Percentiles rank a stretch among this genome's conserved stretches.
These are phyloP conservation scores for Pogostemon cablin DNA, from an alignment of 257 asterid genomes.

Conservation along the genomic window DNA sequence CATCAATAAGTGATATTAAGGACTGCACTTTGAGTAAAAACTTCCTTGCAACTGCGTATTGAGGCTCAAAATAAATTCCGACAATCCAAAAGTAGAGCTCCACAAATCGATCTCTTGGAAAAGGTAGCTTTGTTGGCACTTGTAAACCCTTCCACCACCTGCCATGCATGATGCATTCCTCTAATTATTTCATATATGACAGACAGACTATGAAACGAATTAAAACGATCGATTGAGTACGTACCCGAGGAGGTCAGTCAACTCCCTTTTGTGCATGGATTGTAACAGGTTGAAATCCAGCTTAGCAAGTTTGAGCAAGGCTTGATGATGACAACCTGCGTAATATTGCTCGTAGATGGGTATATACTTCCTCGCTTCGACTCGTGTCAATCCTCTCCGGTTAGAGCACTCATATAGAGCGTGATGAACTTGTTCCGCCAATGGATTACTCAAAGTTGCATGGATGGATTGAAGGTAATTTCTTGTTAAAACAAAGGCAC, in stretches of 20 bases:
- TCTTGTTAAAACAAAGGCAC: slow-evolving; percentile 32
- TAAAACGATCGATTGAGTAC: no score
- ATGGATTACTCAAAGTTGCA: slow-evolving; percentile 12
- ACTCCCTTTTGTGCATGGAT: slow-evolving; percentile 35
- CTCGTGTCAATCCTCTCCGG: slow-evolving; percentile 35
- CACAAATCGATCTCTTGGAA: slow-evolving; percentile 46
- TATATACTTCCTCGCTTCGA: slow-evolving; percentile 36
- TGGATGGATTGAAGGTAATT: slow-evolving; percentile 26
- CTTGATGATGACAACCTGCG: slow-evolving; percentile 21
- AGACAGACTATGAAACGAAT: no score
- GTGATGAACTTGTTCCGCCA: slow-evolving; percentile 27
- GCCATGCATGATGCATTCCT: not conserved
- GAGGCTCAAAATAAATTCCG: slow-evolving; percentile 43
- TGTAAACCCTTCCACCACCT: slow-evolving; percentile 53
- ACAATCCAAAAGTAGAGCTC: slow-evolving; percentile 43
- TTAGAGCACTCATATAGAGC: slow-evolving; percentile 30
- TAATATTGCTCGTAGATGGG: slow-evolving; percentile 26
- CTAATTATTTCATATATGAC: no score
- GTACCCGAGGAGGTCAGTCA: slow-evolving; percentile 19
- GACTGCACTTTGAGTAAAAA: slow-evolving; percentile 19
- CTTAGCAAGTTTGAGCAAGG: slow-evolving; percentile 39
- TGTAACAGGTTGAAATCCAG: slow-evolving; percentile 37
- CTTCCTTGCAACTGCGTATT: slow-evolving; percentile 34
- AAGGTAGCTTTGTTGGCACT: slow-evolving; percentile 26
- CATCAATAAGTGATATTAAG: slow-evolving; percentile 35